A percentile compares a stretch with the other conserved stretches of the same genome.
Conservation (phyloP, 345 rosid species). For the Acer saccharum region DNA sequence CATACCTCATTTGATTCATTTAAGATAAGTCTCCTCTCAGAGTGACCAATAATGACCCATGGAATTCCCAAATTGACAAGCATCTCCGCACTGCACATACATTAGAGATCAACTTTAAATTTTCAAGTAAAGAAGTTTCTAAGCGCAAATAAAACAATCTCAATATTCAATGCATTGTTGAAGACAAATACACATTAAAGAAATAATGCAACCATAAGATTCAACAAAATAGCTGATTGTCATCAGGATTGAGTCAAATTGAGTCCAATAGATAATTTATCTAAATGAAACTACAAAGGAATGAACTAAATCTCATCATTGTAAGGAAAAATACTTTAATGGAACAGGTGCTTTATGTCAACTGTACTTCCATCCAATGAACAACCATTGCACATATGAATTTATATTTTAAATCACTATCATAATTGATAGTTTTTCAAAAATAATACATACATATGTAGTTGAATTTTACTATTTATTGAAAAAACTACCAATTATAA, state of each 20-base stretch:
- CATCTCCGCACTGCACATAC: constrained; percentile 83
- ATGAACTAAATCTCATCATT: neutral
- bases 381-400: too few relatives aligned
- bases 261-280: neutral
- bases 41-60: constrained; percentile 97
- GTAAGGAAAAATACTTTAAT: neutral
- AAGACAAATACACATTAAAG: neutral
- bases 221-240: neutral
- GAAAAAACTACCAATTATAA: too few relatives aligned
- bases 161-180: neutral
- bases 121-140: neutral
- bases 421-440: too few relatives aligned
- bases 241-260: neutral
- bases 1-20: constrained; percentile 74
- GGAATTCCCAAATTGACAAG: constrained; percentile 74
- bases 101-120: neutral
- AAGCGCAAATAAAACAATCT: neutral
- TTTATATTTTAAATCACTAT: too few relatives aligned
- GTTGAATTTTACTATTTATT: too few relatives aligned
- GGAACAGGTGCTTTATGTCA: neutral
- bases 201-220: neutral
- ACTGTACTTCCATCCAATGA: neutral
- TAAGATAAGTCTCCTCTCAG: constrained; percentile 75
- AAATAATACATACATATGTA: too few relatives aligned
- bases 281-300: neutral